These are phyloP conservation scores for Paecilomyces variotii DNA, from an alignment of 2,329 filamentous ascomycete species.

Conservation along the genomic window DNA sequence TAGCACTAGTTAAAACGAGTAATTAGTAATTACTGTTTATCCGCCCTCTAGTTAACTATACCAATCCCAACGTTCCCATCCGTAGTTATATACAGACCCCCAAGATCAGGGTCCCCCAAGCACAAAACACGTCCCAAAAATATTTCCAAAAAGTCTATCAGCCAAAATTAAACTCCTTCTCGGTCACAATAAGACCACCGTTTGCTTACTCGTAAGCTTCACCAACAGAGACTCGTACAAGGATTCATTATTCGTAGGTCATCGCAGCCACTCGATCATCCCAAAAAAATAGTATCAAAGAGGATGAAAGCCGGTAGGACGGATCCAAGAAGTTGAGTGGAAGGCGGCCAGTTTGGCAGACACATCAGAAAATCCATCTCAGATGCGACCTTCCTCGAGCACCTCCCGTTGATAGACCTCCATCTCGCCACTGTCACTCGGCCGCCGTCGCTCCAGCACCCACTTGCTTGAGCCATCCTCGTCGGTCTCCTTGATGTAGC, in stretches of 20 bases:
- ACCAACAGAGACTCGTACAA: neutral
- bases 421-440: constrained; percentile 23
- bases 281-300: too few relatives aligned
- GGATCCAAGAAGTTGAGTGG: neutral
- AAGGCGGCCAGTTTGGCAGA: constrained; percentile 4
- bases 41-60: too few relatives aligned
- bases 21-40: too few relatives aligned
- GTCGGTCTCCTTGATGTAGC: constrained; percentile 22
- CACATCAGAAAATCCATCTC: constrained; percentile 1
- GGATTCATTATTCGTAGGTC: neutral
- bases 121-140: neutral
- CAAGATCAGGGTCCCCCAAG: too few relatives aligned
- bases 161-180: neutral
- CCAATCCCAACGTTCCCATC: too few relatives aligned
- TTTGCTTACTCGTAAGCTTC: neutral
- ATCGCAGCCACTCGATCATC: too few relatives aligned
- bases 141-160: neutral
- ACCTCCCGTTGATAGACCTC: constrained; percentile 25
- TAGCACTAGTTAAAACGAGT: too few relatives aligned
- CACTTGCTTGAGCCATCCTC: constrained; percentile 24
- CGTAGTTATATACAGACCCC: too few relatives aligned
- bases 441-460: constrained; percentile 27
- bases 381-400: constrained; percentile 19
- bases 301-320: too few relatives aligned
- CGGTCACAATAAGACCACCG: neutral